Evolutionary conservation across 352 stramenopile genomes (phyloP).

Genomic region (Paralagenidium karlingii): DNA sequence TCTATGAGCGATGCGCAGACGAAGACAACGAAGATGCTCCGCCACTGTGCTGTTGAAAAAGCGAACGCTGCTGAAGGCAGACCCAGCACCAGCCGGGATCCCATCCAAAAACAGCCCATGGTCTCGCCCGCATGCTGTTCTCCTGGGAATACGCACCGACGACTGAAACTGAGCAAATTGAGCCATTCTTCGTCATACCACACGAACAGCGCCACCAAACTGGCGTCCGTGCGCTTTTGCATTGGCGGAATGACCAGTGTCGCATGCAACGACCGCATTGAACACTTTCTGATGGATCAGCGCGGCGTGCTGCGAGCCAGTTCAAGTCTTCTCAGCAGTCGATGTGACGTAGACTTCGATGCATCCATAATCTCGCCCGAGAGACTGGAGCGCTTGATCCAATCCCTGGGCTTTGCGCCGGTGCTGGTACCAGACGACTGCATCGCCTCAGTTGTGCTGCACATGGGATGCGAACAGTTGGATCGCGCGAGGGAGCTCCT

Average conservation of each 20-base stretch:
- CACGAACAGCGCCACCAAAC: too few relatives aligned
- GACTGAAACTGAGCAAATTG: too few relatives aligned
- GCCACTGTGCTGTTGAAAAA: too few relatives aligned
- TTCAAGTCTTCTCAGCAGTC: constrained; percentile 47
- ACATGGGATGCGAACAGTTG: constrained; percentile 17
- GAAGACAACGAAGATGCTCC: too few relatives aligned
- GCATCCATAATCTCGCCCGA: constrained; percentile 29
- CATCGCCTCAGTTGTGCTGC: constrained; percentile 37
- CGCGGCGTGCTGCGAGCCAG: constrained; percentile 43
- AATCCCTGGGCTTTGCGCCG: constrained; percentile 57
- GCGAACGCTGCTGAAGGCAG: too few relatives aligned
- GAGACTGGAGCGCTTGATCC: constrained; percentile 44
- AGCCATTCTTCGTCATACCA: too few relatives aligned
- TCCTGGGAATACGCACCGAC: too few relatives aligned
- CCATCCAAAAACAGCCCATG: too few relatives aligned
- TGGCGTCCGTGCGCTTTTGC: constrained; percentile 41
- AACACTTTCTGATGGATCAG: constrained; percentile 43
- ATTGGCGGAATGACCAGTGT: constrained; percentile 82
- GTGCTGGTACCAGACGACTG: constrained; percentile 31
- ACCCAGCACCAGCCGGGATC: too few relatives aligned
- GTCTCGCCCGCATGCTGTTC: too few relatives aligned
- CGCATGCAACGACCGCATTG: constrained; percentile 76
- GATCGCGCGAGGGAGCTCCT: constrained; percentile 11
- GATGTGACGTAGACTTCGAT: constrained; percentile 35
- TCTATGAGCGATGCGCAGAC: too few relatives aligned